A percentile compares a stretch with the other conserved stretches of the same genome.
These are phyloP conservation scores for Chytriomyces sp. DNA, from an alignment of 192 early-diverging fungal genomes.

Conservation along the genomic window DNA sequence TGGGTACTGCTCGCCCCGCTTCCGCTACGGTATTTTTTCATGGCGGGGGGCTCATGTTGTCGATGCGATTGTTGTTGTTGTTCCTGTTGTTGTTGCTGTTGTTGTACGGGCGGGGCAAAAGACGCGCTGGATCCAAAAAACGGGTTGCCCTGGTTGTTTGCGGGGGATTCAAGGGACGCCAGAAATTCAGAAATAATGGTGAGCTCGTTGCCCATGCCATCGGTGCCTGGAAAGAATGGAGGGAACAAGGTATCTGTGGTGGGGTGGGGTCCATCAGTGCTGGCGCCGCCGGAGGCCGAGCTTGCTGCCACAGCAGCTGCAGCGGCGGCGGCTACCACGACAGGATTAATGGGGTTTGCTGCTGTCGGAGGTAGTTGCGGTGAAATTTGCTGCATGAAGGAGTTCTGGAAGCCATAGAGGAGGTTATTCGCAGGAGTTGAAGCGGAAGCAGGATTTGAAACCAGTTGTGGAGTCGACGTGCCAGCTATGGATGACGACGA, in stretches of 20 bases:
- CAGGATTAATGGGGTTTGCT: slow-evolving; percentile 27
- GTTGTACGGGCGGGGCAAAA: slow-evolving; percentile 23
- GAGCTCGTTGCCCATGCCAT: slow-evolving; percentile 79
- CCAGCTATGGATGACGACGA: background rate
- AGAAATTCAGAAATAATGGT: slow-evolving; percentile 69
- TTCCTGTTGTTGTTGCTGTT: slow-evolving; percentile 19
- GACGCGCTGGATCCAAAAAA: too few species aligned
- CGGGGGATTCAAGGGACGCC: slow-evolving; percentile 30
- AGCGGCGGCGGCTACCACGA: slow-evolving; percentile 18
- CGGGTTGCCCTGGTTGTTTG: background rate
- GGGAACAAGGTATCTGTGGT: slow-evolving; percentile 45
- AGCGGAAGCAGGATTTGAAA: background rate
- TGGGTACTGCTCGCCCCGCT: background rate
- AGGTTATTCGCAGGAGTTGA: background rate
- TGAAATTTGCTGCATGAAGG: slow-evolving; percentile 27
- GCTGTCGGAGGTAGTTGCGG: background rate
- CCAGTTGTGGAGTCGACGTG: background rate
- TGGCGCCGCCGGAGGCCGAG: background rate
- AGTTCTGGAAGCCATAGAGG: background rate
- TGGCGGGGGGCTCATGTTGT: slow-evolving; percentile 7
- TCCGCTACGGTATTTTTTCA: background rate
- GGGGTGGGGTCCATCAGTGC: background rate
- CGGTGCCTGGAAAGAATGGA: slow-evolving; percentile 72
- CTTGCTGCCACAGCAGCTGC: slow-evolving; percentile 12
- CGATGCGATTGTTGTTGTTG: slow-evolving; percentile 6